Percentiles rank a stretch among this genome's conserved stretches.
Evolutionary conservation across 163 green algal species (phyloP).

Genomic region (Scenedesmus sp.): DNA sequence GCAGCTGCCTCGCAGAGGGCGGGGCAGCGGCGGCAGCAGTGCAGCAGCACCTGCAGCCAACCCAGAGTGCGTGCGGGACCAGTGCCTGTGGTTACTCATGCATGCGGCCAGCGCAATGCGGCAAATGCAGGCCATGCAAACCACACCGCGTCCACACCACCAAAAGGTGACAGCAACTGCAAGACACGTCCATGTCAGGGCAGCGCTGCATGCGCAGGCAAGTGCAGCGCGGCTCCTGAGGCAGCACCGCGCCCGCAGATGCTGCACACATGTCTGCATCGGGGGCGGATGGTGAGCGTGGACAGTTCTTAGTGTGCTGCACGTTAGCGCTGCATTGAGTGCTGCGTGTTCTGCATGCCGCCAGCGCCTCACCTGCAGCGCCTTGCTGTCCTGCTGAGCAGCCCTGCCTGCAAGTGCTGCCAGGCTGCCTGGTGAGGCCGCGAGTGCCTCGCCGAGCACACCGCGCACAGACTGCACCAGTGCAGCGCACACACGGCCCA

Average conservation of each 20-base stretch:
- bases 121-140: background rate
- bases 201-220: background rate
- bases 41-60: conserved; percentile 63
- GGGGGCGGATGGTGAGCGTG: no score
- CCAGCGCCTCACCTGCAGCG: conserved; percentile 56
- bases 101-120: background rate
- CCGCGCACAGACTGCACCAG: conserved; percentile 43
- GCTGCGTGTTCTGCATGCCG: no score
- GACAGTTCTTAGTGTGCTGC: no score
- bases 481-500: conserved; percentile 4
- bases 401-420: conserved; percentile 53
- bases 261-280: no score
- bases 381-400: conserved; percentile 42
- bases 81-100: background rate
- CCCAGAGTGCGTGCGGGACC: background rate
- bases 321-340: no score
- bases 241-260: no score
- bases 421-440: conserved; percentile 34
- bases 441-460: conserved; percentile 61
- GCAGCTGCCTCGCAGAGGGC: conserved; percentile 68
- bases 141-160: background rate
- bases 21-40: conserved; percentile 61
- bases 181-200: no score
- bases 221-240: background rate
- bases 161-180: no score